phyloP scores from a whole-genome alignment of 331 rosid genomes.

The Pyracantha coccinea region DNA sequence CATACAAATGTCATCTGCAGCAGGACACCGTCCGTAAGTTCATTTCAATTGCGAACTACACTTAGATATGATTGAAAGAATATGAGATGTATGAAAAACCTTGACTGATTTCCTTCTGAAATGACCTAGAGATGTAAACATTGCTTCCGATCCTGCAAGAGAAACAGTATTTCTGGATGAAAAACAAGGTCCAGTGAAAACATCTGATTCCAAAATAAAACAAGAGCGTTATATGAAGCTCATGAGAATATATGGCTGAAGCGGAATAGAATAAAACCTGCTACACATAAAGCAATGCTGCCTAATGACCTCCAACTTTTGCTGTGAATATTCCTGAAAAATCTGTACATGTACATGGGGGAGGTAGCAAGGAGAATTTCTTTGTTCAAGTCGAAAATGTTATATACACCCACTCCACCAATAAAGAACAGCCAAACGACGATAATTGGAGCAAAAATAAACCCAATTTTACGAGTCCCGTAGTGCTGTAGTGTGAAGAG shows the following conservation, averaged over 20 bases:
- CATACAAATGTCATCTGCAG: conserved; percentile 66
- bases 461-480: conserved; percentile 66
- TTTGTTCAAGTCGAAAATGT: conserved; percentile 41
- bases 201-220: background rate
- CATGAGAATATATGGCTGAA: background rate
- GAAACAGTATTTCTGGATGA: background rate
- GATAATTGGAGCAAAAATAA: conserved; percentile 72
- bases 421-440: conserved; percentile 52
- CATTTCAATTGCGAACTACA: background rate
- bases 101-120: conserved; percentile 74
- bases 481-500: conserved; percentile 67
- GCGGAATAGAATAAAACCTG: conserved; percentile 28
- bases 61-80: background rate
- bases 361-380: conserved; percentile 47
- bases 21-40: conserved; percentile 19
- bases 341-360: conserved; percentile 53
- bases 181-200: conserved; percentile 1
- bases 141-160: conserved; percentile 65
- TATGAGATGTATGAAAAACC: conserved; percentile 25
- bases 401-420: conserved; percentile 47
- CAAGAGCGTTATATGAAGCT: background rate
- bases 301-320: conserved; percentile 61
- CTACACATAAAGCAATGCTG: conserved; percentile 54
- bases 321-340: conserved; percentile 25
- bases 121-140: conserved; percentile 79